Conservation (phyloP, 495 filamentous ascomycete species). For the Daldinia grandis region DNA sequence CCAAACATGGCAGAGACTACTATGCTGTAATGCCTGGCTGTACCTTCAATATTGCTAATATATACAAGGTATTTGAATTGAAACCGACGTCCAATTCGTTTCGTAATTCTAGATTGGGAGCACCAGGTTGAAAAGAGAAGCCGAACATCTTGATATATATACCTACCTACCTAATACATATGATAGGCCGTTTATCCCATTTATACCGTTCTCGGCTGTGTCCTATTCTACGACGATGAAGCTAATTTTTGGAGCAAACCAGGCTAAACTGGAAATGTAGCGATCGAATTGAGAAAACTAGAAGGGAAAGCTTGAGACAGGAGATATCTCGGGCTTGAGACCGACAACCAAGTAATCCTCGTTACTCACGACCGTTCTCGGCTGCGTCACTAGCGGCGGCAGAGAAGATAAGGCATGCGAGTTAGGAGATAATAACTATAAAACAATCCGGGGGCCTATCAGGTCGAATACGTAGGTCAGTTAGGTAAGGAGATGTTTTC, state of each 20-base stretch:
- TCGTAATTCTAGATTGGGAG: background rate
- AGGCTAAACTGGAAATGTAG: slow-evolving; percentile 1
- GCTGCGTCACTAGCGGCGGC: slow-evolving; percentile 38
- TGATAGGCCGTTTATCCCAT: background rate
- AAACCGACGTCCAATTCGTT: background rate
- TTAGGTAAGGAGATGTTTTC: slow-evolving; percentile 32
- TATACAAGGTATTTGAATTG: background rate
- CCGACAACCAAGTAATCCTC: background rate
- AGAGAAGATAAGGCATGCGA: slow-evolving; percentile 39
- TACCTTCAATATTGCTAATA: background rate
- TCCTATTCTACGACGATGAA: slow-evolving; percentile 4
- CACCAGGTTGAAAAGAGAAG: background rate
- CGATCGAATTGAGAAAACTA: slow-evolving; percentile 13
- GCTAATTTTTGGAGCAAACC: background rate
- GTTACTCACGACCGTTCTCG: slow-evolving; percentile 30
- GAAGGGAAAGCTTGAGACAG: slow-evolving; percentile 4
- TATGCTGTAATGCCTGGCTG: background rate
- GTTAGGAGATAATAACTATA: slow-evolving; percentile 27
- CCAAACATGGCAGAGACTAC: slow-evolving; percentile 6
- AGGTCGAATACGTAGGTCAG: slow-evolving; percentile 11
- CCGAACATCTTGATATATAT: slow-evolving; percentile 13
- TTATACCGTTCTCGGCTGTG: slow-evolving; percentile 26
- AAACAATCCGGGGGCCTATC: slow-evolving; percentile 15
- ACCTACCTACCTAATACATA: no score
- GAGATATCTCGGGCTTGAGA: slow-evolving; percentile 40